Evolutionary conservation across 2,329 filamentous ascomycete species (phyloP).

Genomic region (Scedosporium minutisporum): DNA sequence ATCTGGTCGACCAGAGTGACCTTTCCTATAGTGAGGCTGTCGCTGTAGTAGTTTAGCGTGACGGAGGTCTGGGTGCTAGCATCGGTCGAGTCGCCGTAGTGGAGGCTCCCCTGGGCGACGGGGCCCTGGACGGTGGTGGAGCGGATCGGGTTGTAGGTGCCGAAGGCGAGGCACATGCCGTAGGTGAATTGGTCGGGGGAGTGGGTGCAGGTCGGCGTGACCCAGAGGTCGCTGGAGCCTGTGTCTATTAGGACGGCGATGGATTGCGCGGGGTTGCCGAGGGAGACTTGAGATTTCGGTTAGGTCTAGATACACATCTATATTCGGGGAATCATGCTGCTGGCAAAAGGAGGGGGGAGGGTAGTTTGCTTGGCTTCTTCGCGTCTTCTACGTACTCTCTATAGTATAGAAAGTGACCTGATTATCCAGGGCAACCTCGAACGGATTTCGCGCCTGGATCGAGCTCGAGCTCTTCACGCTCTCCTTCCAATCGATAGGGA

Average conservation of each 20-base stretch:
- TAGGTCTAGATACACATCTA: background rate
- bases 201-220: conserved; percentile 38
- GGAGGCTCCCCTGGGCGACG: conserved; percentile 25
- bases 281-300: conserved; percentile 23
- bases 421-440: conserved; percentile 23
- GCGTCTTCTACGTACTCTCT: conserved; percentile 16
- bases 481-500: conserved; percentile 24
- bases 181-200: conserved; percentile 23
- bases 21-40: conserved; percentile 35
- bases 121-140: conserved; percentile 30
- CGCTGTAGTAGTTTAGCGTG: conserved; percentile 34
- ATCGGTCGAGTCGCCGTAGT: conserved; percentile 29
- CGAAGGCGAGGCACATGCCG: conserved; percentile 28
- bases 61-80: conserved; percentile 25
- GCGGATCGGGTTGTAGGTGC: conserved; percentile 31
- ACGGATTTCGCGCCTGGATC: conserved; percentile 11
- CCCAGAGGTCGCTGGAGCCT: conserved; percentile 46
- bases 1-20: conserved; percentile 33
- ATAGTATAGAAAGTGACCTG: conserved; percentile 29
- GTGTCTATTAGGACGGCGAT: conserved; percentile 40
- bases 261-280: conserved; percentile 31
- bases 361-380: background rate
- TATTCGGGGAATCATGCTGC: background rate
- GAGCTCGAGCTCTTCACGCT: conserved; percentile 10
- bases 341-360: background rate